Conservation (phyloP, 768 basidiomycete species). For the Russula vinacea region DNA sequence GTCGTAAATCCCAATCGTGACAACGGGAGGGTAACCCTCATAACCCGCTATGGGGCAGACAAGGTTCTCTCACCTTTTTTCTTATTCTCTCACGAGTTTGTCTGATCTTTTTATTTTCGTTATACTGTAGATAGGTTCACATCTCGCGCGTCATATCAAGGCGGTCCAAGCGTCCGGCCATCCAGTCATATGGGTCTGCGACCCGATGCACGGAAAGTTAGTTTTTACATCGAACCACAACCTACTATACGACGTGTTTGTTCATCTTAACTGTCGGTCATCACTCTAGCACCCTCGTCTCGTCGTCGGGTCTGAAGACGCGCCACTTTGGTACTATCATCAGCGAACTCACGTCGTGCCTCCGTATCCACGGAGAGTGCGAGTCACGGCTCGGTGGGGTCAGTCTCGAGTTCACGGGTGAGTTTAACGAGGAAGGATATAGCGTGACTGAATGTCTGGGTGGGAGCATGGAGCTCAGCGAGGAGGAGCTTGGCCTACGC, state of each 20-base stretch:
- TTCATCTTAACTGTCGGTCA: too few relatives aligned
- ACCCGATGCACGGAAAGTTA: slow-evolving; percentile 99
- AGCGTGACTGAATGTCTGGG: slow-evolving; percentile 95
- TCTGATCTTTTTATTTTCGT: slow-evolving; percentile 3
- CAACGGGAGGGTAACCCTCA: slow-evolving; percentile 79
- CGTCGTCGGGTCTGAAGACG: slow-evolving; percentile 80
- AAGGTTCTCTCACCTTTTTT: slow-evolving; percentile 51
- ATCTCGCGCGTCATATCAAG: slow-evolving; percentile 75
- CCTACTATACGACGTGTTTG: background rate
- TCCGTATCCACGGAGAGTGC: slow-evolving; percentile 72
- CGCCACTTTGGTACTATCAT: slow-evolving; percentile 88
- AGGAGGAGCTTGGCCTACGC: slow-evolving; percentile 84
- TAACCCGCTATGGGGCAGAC: slow-evolving; percentile 87
- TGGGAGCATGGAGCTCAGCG: slow-evolving; percentile 90
- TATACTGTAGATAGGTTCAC: slow-evolving; percentile 59
- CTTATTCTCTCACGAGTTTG: background rate
- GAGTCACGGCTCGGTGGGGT: slow-evolving; percentile 79
- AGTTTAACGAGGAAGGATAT: slow-evolving; percentile 58
- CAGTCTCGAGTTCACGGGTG: slow-evolving; percentile 89
- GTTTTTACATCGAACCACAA: slow-evolving; percentile 34
- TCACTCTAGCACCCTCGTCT: slow-evolving; percentile 69
- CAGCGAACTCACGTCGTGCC: slow-evolving; percentile 75
- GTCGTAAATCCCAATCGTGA: slow-evolving; percentile 88
- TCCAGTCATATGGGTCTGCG: slow-evolving; percentile 91
- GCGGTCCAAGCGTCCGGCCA: slow-evolving; percentile 79